phyloP scores from a whole-genome alignment of 2,329 filamentous ascomycete genomes.

The Reticulascus tulasneorum region DNA sequence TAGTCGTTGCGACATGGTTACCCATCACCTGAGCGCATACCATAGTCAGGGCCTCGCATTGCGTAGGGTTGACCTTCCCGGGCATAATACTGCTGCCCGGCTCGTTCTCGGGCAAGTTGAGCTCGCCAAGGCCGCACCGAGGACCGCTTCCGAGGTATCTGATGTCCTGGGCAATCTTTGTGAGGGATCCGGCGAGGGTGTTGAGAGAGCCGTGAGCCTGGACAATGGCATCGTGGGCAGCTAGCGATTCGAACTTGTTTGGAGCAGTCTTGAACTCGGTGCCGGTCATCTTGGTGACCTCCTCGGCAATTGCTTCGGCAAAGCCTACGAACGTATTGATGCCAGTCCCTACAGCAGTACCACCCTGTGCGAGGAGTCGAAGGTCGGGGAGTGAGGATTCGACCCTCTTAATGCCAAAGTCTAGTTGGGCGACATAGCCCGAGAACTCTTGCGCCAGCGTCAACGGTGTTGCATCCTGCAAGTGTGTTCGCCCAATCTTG shows the following conservation, averaged over 20 bases:
- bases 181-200: slow-evolving; percentile 84
- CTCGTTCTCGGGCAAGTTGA: slow-evolving; percentile 94
- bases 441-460: slow-evolving; percentile 97
- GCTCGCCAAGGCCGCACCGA: slow-evolving; percentile 90
- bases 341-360: slow-evolving; percentile 93
- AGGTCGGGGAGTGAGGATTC: slow-evolving; percentile 80
- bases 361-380: slow-evolving; percentile 85
- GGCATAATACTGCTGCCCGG: slow-evolving; percentile 98
- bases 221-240: slow-evolving; percentile 92
- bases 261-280: slow-evolving; percentile 92
- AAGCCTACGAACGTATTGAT: slow-evolving; percentile 98
- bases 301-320: slow-evolving; percentile 84
- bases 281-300: slow-evolving; percentile 89
- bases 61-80: slow-evolving; percentile 98
- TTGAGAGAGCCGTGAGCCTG: slow-evolving; percentile 92
- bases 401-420: slow-evolving; percentile 83
- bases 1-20: slow-evolving; percentile 89
- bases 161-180: slow-evolving; percentile 98
- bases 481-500: slow-evolving; percentile 97
- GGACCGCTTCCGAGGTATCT: slow-evolving; percentile 95
- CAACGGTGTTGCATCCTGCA: slow-evolving; percentile 94
- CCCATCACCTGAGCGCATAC: slow-evolving; percentile 96
- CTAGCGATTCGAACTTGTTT: slow-evolving; percentile 98
- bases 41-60: slow-evolving; percentile 98
- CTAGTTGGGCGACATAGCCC: slow-evolving; percentile 91